Percentiles rank a stretch among this genome's conserved stretches.
These are phyloP conservation scores for Helenozyma rhizophorensis DNA, from an alignment of 805 yeast genomes.

Conservation along the genomic window DNA sequence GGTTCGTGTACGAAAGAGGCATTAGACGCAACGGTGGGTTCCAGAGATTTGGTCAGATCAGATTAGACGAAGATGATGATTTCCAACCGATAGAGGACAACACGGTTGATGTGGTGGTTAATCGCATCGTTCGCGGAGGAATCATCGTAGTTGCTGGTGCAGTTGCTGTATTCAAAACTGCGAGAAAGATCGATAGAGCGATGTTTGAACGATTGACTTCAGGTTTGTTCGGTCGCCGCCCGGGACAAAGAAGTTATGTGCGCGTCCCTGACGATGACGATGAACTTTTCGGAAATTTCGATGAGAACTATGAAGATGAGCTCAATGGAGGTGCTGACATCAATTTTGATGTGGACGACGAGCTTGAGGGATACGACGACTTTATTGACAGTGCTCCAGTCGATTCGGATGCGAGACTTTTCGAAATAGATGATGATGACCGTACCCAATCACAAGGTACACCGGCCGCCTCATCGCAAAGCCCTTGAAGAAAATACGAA, in stretches of 20 bases:
- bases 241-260: conserved; percentile 39
- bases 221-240: conserved; percentile 30
- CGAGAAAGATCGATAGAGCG: conserved; percentile 29
- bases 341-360: conserved; percentile 20
- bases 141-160: conserved; percentile 42
- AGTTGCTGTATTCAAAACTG: conserved; percentile 30
- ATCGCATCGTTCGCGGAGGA: conserved; percentile 55
- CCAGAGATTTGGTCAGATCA: conserved; percentile 76
- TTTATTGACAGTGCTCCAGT: conserved; percentile 9
- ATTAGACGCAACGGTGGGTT: conserved; percentile 76
- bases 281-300: conserved; percentile 38
- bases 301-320: conserved; percentile 38
- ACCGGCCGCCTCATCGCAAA: no score
- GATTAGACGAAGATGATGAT: conserved; percentile 65
- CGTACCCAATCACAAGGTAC: no score
- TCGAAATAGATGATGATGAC: conserved; percentile 29
- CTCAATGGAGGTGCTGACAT: conserved; percentile 27
- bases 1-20: conserved; percentile 77
- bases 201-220: conserved; percentile 29
- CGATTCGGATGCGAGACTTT: conserved; percentile 23
- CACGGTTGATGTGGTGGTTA: conserved; percentile 53
- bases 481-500: no score
- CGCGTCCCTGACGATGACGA: conserved; percentile 40
- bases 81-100: conserved; percentile 62
- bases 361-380: conserved; percentile 14